phyloP scores from a whole-genome alignment of 257 asterid species.

The Solanum habrochaites region DNA sequence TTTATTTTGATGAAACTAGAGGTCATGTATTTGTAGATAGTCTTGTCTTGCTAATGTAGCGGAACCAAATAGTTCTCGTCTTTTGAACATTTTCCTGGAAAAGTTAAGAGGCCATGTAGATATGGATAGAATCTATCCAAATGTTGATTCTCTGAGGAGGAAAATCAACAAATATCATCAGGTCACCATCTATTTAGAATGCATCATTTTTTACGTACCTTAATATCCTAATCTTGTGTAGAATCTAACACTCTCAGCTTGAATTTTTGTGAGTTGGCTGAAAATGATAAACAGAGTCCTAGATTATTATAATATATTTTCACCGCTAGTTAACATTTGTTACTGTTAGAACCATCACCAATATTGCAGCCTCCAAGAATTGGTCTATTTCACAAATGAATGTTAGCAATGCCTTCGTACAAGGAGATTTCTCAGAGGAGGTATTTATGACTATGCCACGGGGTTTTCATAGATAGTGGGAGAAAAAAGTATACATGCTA shows the following conservation, averaged over 20 bases:
- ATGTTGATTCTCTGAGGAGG: background rate
- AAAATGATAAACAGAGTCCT: background rate
- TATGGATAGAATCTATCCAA: background rate
- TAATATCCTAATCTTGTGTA: no score
- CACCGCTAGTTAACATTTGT: background rate
- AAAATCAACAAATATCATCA: background rate
- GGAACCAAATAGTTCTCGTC: background rate
- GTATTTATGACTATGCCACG: background rate
- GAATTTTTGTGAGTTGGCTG: background rate
- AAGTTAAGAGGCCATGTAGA: background rate
- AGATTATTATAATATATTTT: background rate
- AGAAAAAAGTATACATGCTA: background rate
- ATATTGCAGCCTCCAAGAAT: background rate
- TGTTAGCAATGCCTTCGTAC: background rate
- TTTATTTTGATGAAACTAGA: background rate
- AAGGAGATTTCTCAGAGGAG: background rate
- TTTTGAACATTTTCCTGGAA: background rate
- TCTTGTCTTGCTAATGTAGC: background rate
- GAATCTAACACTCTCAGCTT: background rate
- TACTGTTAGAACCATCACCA: background rate
- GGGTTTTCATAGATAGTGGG: background rate
- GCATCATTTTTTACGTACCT: background rate
- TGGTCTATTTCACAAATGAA: background rate
- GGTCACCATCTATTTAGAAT: background rate
- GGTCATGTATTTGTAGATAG: background rate